Conservation (phyloP, 2,329 filamentous ascomycete species). For the Sporothrix pallida region DNA sequence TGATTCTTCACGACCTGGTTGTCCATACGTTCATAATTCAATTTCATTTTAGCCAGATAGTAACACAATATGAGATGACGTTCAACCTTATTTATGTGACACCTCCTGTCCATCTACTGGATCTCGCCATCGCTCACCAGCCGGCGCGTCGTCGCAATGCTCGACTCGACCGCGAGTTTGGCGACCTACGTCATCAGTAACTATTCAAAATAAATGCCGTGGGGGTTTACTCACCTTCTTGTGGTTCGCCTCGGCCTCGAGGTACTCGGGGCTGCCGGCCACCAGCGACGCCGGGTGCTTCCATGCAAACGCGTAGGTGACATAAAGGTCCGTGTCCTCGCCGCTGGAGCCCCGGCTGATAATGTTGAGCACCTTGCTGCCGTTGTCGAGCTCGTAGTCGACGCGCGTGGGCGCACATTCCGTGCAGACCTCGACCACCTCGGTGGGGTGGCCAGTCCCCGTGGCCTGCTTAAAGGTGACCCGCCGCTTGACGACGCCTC, state of each 20-base stretch:
- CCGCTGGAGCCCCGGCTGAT: conserved; percentile 40
- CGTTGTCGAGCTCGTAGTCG: conserved; percentile 44
- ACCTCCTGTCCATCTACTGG: background rate
- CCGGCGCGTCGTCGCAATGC: conserved; percentile 24
- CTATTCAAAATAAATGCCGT: too few species aligned
- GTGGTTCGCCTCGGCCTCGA: conserved; percentile 38
- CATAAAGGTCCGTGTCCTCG: conserved; percentile 40
- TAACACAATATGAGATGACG: background rate
- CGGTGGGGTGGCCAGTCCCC: background rate
- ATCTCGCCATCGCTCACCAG: conserved; percentile 20
- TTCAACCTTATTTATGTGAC: background rate
- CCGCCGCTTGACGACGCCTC: conserved; percentile 34
- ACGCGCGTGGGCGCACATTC: conserved; percentile 43
- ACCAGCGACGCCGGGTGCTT: conserved; percentile 38
- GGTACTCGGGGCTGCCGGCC: conserved; percentile 39
- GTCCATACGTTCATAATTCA: background rate
- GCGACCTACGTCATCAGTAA: background rate
- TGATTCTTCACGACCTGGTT: too few species aligned
- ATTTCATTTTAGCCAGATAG: background rate
- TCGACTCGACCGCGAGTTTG: conserved; percentile 19
- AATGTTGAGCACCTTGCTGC: conserved; percentile 45
- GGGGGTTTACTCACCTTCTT: conserved; percentile 37
- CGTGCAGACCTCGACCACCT: conserved; percentile 44
- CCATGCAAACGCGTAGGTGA: conserved; percentile 48
- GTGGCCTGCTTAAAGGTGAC: conserved; percentile 35